Base-by-base conservation (phyloP, 2,329 filamentous ascomycete genomes). In the Aspergillus sclerotialis region DNA sequence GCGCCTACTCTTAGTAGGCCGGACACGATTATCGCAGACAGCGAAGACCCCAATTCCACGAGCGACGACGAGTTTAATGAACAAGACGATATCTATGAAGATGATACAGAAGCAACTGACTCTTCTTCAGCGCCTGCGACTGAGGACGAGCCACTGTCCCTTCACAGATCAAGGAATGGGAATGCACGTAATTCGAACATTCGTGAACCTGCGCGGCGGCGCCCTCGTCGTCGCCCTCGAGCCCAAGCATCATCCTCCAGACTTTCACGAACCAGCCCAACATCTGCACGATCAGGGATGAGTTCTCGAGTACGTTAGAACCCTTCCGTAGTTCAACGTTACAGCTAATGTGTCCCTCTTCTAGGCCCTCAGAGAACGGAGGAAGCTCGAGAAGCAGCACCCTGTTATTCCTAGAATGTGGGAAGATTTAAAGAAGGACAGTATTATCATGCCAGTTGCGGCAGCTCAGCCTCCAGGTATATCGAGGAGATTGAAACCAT, bases 361-460 rank as follows among this genome's bases (percentile, higher is more conserved):
- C 30, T 40, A 63, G 63, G 61, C 60, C 40, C 58, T 47, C 50
- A 65, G 56, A 48, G 74, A 84, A 61, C 76, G 87, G 33, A 63
- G 68, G 35, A 80, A 81, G 42, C 75, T 94, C 2, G 85, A 89
- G 47, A 59, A 65, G 13, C 70, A 83, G 32, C 92, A 98, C 55
- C 89, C 90, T 1, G 75, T 80, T 35, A 74, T 98, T 26, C 68
- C 64, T 28, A 85, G 80, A 0, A 93, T 96, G 85, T 98, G 92
- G 92, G 61, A 75, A 3, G 76, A 84, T 15, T 67, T 96, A 2
- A 69, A 82, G 55, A 70, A 77, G 1, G 73, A 81, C 46, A 76
- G 84, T 1, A 65, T 80, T 12, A 75, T 95, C 42, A 73, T 77
- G 45, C 71, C 70, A 42, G 65, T 75, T 40, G 70, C 70, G 43